Evolutionary conservation across 1,139 yeast species (phyloP), one percentile per base, ranked within the genome.

Genomic region (Taphrina deformans): DNA sequence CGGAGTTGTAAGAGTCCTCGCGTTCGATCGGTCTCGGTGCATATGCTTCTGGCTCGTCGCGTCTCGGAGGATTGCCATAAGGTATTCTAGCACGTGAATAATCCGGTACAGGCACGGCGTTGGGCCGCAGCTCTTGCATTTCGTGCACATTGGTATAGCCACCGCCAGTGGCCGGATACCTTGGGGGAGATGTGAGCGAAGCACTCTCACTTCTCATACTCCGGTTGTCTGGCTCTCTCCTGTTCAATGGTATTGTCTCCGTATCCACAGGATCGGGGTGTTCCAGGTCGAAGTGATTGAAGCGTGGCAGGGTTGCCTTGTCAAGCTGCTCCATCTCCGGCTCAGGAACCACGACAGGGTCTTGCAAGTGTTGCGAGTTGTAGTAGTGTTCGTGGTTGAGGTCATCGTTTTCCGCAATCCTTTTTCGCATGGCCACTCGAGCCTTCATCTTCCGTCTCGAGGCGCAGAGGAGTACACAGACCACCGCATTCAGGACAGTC

Each of bases 361-460:
- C 52, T 6, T 44, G 52, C 18, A 44, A 10, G 18, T 31, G 59
- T 16, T 41, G 59, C 18, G 51, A 31, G 21, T 44, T 44, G 44
- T 55, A 55, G 41, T 55, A 62, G 52, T 51, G 60, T 1, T 62
- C 53, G 14, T 40, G 55, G n/a, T 44, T 40, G 23, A 56, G 53
- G 14, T 61, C 67, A 40, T 60, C 67, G 29, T 69, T 69, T 27
- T 73, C 73, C 45, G 70, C 69, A 44, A 69, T 62, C 21, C 74
- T 72, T 44, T 71, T 66, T 50, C 74, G 72, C 73, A 74, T 73
- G 7, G 79, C 79, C 65, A 77, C 78, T 70, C 83, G 78, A 1
- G 85, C 79, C 2, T 82, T 78, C 16, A 80, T 78, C 0, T 83
- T 78, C 68, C 88, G 78, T 69, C 86, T 78, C 78, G 82, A 77